These are phyloP conservation scores for Chenopodium album DNA, from an alignment of 148 eudicot genomes.

Conservation along the genomic window DNA sequence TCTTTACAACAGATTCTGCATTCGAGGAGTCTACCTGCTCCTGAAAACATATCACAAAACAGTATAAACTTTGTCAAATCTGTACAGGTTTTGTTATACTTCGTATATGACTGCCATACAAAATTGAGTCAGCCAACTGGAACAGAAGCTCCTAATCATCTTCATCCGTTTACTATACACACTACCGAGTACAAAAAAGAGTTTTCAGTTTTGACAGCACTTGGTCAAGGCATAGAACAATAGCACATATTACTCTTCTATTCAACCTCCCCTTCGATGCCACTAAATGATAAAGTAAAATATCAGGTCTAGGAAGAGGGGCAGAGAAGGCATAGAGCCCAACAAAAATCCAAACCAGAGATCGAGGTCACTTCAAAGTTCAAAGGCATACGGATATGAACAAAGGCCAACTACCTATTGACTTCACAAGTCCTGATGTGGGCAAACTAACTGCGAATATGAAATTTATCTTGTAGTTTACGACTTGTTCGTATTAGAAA, in stretches of 20 bases:
- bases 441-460: neutral
- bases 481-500: neutral
- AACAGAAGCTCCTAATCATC: neutral
- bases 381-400: neutral
- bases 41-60: conserved; percentile 36
- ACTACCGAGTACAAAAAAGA: neutral
- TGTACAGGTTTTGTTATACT: neutral
- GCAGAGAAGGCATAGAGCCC: neutral
- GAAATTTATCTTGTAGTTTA: no score
- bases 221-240: neutral
- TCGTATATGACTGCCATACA: neutral
- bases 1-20: conserved; percentile 72
- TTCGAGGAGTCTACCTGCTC: conserved; percentile 57
- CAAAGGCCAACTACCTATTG: neutral
- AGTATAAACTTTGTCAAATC: neutral
- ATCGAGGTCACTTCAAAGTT: neutral
- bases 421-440: neutral
- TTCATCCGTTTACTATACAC: neutral
- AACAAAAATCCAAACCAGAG: neutral
- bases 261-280: neutral
- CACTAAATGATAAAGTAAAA: neutral
- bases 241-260: neutral
- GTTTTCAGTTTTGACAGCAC: neutral
- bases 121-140: neutral
- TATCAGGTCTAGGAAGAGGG: neutral